These are phyloP conservation scores for Stenocarpella maydis DNA, from an alignment of 2,329 filamentous ascomycete genomes.

Conservation along the genomic window DNA sequence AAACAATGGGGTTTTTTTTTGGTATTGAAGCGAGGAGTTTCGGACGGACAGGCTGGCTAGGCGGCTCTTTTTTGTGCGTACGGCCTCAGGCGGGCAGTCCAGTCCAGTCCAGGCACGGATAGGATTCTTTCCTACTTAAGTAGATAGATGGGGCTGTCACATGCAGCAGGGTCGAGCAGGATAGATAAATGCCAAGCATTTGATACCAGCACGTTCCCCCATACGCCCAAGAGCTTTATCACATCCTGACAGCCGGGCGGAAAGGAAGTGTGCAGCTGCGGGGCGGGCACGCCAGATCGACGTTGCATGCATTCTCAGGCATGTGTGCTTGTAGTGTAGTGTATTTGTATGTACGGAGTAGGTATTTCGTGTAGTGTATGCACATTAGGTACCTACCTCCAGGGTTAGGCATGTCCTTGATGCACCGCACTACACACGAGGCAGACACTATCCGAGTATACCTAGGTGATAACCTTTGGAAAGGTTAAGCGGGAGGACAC, in stretches of 20 bases:
- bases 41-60: background rate
- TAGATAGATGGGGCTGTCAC: slow-evolving; percentile 21
- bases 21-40: background rate
- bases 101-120: background rate
- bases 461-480: slow-evolving; percentile 9
- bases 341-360: no score
- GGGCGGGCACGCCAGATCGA: slow-evolving; percentile 21
- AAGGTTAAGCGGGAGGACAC: slow-evolving; percentile 13
- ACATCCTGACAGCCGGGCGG: slow-evolving; percentile 6
- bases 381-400: background rate
- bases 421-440: no score
- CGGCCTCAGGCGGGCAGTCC: background rate
- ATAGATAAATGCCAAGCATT: slow-evolving; percentile 18
- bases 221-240: slow-evolving; percentile 15
- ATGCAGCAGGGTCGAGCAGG: slow-evolving; percentile 18
- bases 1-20: background rate
- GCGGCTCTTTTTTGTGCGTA: background rate
- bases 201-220: slow-evolving; percentile 1
- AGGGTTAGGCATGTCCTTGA: background rate
- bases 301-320: slow-evolving; percentile 21
- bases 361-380: background rate
- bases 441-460: background rate
- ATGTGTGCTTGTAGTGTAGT: background rate
- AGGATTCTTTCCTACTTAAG: background rate
- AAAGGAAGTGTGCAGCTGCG: slow-evolving; percentile 20